A percentile compares a stretch with the other conserved stretches of the same genome.
Conservation (phyloP, 768 basidiomycete species). For the Ramaria sp. region DNA sequence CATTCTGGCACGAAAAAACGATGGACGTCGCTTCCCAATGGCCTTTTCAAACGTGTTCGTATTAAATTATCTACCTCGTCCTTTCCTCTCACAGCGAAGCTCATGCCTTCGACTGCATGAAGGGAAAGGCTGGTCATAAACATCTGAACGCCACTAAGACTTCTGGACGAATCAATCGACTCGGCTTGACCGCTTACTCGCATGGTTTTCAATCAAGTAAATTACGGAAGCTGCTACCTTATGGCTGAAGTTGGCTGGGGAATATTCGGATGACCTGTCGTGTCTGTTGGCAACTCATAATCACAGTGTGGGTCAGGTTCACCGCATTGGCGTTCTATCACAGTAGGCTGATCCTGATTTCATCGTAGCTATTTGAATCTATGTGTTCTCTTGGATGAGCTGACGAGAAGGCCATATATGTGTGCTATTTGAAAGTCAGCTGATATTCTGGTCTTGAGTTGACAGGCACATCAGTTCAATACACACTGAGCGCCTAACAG, state of each 20-base stretch:
- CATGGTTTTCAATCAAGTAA: slow-evolving; percentile 51
- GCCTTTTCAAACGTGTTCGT: slow-evolving; percentile 66
- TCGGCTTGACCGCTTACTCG: slow-evolving; percentile 59
- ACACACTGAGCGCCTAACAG: no score
- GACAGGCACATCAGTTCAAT: no score
- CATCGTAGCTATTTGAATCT: no score
- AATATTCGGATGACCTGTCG: no score
- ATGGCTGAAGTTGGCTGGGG: slow-evolving; percentile 31
- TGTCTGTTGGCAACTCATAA: no score
- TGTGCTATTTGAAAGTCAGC: no score
- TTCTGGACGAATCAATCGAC: slow-evolving; percentile 52
- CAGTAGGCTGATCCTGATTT: no score
- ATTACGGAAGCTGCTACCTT: slow-evolving; percentile 65
- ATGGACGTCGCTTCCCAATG: slow-evolving; percentile 61
- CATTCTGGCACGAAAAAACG: slow-evolving; percentile 77
- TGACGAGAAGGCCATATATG: no score
- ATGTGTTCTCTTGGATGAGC: no score
- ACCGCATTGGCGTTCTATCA: no score
- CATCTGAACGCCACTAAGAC: slow-evolving; percentile 66
- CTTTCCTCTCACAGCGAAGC: neutral
- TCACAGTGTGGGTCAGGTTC: no score
- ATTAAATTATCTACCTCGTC: neutral
- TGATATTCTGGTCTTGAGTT: no score
- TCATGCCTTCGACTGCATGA: neutral
- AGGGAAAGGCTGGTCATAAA: slow-evolving; percentile 64